Evolutionary conservation across 75 land plant genomes (phyloP), one percentile per base, ranked within the genome.

Genomic region (Azolla pinnata): DNA sequence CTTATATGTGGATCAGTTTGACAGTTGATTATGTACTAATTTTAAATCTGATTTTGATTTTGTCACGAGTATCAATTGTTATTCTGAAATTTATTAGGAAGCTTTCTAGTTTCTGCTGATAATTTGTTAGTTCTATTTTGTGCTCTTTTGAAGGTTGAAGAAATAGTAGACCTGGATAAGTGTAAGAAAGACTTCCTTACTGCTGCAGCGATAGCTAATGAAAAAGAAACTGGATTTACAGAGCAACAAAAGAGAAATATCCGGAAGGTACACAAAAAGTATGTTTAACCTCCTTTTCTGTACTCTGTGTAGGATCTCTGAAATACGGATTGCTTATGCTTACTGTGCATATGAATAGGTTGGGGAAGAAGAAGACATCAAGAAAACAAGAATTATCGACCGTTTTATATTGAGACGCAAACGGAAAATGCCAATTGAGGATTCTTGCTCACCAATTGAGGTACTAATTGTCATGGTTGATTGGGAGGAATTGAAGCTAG

Each of bases 341-440:
- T 54, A 7, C 19, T 32, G 51, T 17, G 27, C 17, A 7, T 14
- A 31, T 31, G 20, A 45, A 24, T 61, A 95, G 96, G 88, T 95
- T 17, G 74, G 72, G 47, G 99, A 95, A 60, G 99, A 95, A 60
- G 99, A 95, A 65, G 99, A 95, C 75, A 77, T 72, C 14, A 68
- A 62, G 32, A 60, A 48, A 54, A 63, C 77, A 31, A 65, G 60
- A 57, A 79, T 75, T 62, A 64, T 84, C 56, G 85, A 87, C 17
- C 56, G 47, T 48, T 79, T 53, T 64, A 23, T 52, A 4, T 66
- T 86, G 74, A 86, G 79, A 68, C 70, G 52, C 0, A 75, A 68
- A 48, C 70, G 90, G 48, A 53, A 60, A n/a, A n/a, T n/a, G n/a
- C n/a, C n/a, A n/a, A n/a, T n/a, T n/a, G n/a, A n/a, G n/a, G n/a